Base-by-base conservation (phyloP, 148 eudicot species). In the Spergularia bocconei region DNA sequence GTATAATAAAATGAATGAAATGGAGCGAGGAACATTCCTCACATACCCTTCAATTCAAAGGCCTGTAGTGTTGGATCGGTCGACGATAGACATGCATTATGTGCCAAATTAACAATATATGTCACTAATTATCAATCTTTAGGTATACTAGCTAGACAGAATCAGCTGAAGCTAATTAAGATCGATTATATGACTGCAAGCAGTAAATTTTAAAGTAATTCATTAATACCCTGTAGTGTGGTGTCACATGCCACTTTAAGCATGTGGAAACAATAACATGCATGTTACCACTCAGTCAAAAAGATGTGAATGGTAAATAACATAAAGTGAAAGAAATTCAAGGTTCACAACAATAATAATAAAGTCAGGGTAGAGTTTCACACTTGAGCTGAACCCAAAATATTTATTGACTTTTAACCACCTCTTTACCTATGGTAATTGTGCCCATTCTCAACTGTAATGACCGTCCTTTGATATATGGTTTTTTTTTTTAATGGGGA, bases 201-300 rank as follows among this genome's bases (percentile, higher is more conserved):
- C 25, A 29, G 36, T 29, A 1, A 29, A 29, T 13, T 23, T 50
- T 21, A 48, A 23, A 13, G 20, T 15, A 56, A 50, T n/a, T 71
- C 21, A 23, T 23, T 23, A n/a, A n/a, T 1, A 12, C 58, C 39
- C 3, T 56, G 51, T 57, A 29, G 36, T 29, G 36, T 29, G 36
- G 36, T 29, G 36, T 71, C 63, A 57, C 63, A 71, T 71, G 74
- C 52, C 5, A 17, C 17, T 4, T 56, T 4, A 29, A 70, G 73
- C 73, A 57, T 74, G 77, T 51, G 77, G 61, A 51, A 36, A 29
- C 36, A 29, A 29, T 29, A 29, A 29, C 36, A 74, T 41, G 71
- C 72, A 50, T 69, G 72, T 65, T 75, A 75, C 77, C 63, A 6
- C 72, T 67, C 51, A 17, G 78, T 74, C 70, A 64, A 74, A 74